Percentiles rank a stretch among this genome's conserved stretches.
Conservation (phyloP, 78 protist genomes). For the Anaeramoeba flamelloides region DNA sequence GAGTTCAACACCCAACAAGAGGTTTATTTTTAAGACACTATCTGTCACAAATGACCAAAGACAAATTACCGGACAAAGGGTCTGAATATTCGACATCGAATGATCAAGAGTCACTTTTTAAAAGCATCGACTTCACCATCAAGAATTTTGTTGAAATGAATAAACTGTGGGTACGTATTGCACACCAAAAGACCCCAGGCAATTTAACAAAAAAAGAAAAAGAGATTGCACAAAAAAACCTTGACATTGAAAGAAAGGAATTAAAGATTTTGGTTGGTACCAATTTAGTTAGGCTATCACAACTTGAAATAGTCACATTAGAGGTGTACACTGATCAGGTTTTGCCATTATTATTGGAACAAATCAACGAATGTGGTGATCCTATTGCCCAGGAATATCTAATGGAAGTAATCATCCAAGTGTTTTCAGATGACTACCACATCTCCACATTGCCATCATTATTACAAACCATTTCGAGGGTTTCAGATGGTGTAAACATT, state of each 20-base stretch:
- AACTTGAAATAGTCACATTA: conserved; percentile 62
- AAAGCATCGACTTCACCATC: conserved; percentile 59
- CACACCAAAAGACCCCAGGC: conserved; percentile 46
- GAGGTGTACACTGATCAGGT: conserved; percentile 34
- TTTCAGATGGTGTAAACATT: conserved; percentile 54
- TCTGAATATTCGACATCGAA: neutral
- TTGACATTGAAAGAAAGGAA: conserved; percentile 57
- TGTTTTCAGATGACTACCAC: conserved; percentile 90
- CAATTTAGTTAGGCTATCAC: conserved; percentile 59
- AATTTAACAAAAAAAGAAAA: too few species aligned
- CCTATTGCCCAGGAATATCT: conserved; percentile 89
- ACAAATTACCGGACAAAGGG: conserved; percentile 65
- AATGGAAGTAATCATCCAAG: conserved; percentile 77
- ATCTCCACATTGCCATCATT: conserved; percentile 52
- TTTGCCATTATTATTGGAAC: conserved; percentile 51
- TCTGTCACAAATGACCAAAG: conserved; percentile 50
- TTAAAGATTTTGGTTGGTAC: conserved; percentile 74
- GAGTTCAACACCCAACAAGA: conserved; percentile 83
- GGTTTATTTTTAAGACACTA: conserved; percentile 88
- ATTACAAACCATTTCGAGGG: conserved; percentile 38
- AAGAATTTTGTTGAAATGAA: conserved; percentile 85
- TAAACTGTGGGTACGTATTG: conserved; percentile 93
- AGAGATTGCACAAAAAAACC: too few species aligned
- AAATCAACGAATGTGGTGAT: conserved; percentile 69
- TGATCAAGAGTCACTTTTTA: conserved; percentile 25